Conservation (phyloP, 2,329 filamentous ascomycete genomes). For the Chaetomium sp. region DNA sequence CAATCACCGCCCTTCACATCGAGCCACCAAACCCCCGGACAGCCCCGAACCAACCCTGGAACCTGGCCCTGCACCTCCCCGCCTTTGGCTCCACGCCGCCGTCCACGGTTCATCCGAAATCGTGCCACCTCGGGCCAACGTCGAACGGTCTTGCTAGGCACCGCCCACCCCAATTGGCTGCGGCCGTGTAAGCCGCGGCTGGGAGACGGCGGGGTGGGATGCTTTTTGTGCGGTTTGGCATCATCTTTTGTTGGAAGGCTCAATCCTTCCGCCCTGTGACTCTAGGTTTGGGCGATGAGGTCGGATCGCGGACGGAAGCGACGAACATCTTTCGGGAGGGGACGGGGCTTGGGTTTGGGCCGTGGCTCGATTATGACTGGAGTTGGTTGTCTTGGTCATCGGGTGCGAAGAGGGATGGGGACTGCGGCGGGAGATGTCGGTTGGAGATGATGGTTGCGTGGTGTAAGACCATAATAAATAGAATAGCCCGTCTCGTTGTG, state of each 20-base stretch:
- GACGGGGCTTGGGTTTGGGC: conserved; percentile 3
- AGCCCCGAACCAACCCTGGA: conserved; percentile 21
- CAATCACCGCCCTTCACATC: neutral
- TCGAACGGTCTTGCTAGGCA: conserved; percentile 4
- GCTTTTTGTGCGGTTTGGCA: conserved; percentile 9
- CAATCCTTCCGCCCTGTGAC: neutral
- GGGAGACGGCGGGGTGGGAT: conserved; percentile 3
- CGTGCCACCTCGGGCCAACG: conserved; percentile 20
- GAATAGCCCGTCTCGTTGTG: neutral
- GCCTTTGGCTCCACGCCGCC: neutral
- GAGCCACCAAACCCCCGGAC: conserved; percentile 4
- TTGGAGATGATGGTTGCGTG: neutral
- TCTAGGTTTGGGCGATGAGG: neutral
- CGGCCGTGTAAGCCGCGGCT: neutral
- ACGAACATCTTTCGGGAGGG: neutral
- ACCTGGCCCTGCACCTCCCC: neutral
- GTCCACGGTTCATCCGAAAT: conserved; percentile 22
- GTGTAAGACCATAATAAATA: conserved; percentile 5
- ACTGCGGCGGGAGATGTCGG: conserved; percentile 12
- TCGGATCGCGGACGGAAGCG: neutral
- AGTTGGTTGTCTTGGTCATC: neutral
- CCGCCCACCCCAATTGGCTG: conserved; percentile 4
- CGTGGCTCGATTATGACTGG: neutral
- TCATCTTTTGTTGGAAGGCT: conserved; percentile 5
- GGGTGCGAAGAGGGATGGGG: neutral